A percentile compares a stretch with the other conserved stretches of the same genome.
Conservation (phyloP, 768 basidiomycete species). For the Russula foetens region DNA sequence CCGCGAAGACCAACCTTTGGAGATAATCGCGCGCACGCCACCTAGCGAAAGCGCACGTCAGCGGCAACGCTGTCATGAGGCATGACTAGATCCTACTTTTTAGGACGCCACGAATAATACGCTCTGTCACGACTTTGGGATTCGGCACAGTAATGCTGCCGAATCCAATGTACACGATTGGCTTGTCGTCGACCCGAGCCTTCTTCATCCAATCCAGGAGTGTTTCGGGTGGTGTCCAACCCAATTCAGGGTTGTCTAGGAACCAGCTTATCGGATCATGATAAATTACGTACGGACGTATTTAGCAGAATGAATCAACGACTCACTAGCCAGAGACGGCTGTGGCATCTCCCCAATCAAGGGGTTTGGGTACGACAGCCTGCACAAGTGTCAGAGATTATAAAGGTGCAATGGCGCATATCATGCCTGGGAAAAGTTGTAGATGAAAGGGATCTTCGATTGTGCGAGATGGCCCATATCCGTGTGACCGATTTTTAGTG, state of each 20-base stretch:
- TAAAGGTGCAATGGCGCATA: neutral
- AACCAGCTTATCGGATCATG: slow-evolving; percentile 43
- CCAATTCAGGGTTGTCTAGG: slow-evolving; percentile 50
- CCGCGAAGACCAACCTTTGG: slow-evolving; percentile 59
- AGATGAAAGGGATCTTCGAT: slow-evolving; percentile 52
- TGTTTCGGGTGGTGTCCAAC: slow-evolving; percentile 45
- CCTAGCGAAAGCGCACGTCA: slow-evolving; percentile 28
- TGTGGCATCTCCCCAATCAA: slow-evolving; percentile 58
- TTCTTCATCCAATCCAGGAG: slow-evolving; percentile 48
- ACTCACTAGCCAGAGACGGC: slow-evolving; percentile 47
- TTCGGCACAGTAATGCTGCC: slow-evolving; percentile 61
- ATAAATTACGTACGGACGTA: neutral
- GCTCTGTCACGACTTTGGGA: slow-evolving; percentile 44
- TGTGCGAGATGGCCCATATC: slow-evolving; percentile 53
- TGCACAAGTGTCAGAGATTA: slow-evolving; percentile 15
- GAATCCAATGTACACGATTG: slow-evolving; percentile 66
- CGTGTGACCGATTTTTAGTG: slow-evolving; percentile 41
- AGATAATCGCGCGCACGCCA: slow-evolving; percentile 57
- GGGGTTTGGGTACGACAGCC: slow-evolving; percentile 57
- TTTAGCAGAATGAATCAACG: neutral
- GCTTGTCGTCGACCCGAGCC: slow-evolving; percentile 45
- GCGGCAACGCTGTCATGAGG: neutral
- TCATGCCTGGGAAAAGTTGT: slow-evolving; percentile 53
- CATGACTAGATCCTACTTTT: slow-evolving; percentile 36
- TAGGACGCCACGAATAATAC: slow-evolving; percentile 51